phyloP scores from a whole-genome alignment of 116 monocot species.

The Phalaenopsis hybrid region DNA sequence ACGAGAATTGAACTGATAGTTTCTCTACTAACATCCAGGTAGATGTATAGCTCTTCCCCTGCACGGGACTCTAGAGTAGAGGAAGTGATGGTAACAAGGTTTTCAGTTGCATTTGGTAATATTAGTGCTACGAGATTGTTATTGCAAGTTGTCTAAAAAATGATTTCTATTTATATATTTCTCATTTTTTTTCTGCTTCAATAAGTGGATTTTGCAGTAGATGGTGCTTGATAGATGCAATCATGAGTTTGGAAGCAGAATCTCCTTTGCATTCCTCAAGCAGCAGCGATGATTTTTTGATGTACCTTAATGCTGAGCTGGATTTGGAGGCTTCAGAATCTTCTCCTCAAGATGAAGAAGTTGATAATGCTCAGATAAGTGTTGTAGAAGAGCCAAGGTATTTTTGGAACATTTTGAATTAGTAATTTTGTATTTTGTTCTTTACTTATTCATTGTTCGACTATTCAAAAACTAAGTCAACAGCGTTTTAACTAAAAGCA shows the following conservation, averaged over 20 bases:
- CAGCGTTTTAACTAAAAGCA: not conserved
- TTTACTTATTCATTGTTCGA: not conserved
- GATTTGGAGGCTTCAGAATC: constrained; percentile 25
- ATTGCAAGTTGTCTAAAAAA: not conserved
- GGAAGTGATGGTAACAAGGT: no score
- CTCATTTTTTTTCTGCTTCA: not conserved
- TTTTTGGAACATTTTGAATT: not conserved
- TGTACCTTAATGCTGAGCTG: constrained; percentile 46
- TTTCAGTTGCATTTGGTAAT: no score
- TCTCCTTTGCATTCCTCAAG: constrained; percentile 46
- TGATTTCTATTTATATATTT: not conserved
- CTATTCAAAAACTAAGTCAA: not conserved
- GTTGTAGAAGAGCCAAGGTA: constrained; percentile 23
- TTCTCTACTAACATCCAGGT: no score
- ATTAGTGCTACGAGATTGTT: no score
- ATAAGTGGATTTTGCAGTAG: constrained; percentile 3
- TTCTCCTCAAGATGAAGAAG: constrained; percentile 15
- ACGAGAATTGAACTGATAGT: no score
- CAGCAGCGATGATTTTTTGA: constrained; percentile 61
- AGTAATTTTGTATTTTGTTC: not conserved
- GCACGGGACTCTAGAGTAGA: no score
- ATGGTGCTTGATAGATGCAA: constrained; percentile 7
- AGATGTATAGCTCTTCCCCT: no score
- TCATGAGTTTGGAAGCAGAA: constrained; percentile 45
- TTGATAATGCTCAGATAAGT: constrained; percentile 15